These are phyloP conservation scores for Globisporangium emineosum DNA, from an alignment of 352 stramenopile genomes.

Conservation along the genomic window DNA sequence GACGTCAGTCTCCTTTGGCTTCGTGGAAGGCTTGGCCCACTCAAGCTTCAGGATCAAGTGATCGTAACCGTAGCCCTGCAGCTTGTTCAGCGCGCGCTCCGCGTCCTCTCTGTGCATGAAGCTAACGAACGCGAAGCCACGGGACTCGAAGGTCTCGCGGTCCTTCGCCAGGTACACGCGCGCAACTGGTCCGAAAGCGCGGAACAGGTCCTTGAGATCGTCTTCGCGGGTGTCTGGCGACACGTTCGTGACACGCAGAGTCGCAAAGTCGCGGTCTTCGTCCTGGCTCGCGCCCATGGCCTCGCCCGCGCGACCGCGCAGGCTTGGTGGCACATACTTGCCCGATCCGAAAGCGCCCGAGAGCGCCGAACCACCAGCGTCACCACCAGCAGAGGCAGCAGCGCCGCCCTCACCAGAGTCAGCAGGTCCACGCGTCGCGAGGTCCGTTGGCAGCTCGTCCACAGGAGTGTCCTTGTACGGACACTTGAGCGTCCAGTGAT, in stretches of 20 bases:
- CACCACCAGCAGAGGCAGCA: constrained; percentile 27
- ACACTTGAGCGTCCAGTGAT: constrained; percentile 91
- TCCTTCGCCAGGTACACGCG: constrained; percentile 98
- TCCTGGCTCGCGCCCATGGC: constrained; percentile 37
- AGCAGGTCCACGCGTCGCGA: constrained; percentile 42
- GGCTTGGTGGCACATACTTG: constrained; percentile 86
- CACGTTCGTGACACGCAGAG: constrained; percentile 99
- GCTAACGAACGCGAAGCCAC: constrained; percentile 98
- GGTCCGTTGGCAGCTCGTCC: constrained; percentile 72
- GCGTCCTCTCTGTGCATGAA: constrained; percentile 97
- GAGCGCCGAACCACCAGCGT: constrained; percentile 46
- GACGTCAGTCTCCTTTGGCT: constrained; percentile 65
- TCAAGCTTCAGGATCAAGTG: constrained; percentile 99
- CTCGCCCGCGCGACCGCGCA: constrained; percentile 51
- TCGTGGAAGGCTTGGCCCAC: constrained; percentile 97
- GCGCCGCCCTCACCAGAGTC: constrained; percentile 29
- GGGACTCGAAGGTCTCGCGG: constrained; percentile 96
- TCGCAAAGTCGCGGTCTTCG: constrained; percentile 83
- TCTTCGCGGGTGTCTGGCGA: constrained; percentile 97
- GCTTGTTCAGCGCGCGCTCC: constrained; percentile 94
- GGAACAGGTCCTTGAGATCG: constrained; percentile 98
- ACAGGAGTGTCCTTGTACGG: constrained; percentile 88
- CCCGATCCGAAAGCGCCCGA: constrained; percentile 73
- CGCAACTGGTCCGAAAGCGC: constrained; percentile 94
- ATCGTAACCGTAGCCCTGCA: constrained; percentile 98